phyloP scores from a whole-genome alignment of 2,329 filamentous ascomycete genomes.

The Alternaria dauci region DNA sequence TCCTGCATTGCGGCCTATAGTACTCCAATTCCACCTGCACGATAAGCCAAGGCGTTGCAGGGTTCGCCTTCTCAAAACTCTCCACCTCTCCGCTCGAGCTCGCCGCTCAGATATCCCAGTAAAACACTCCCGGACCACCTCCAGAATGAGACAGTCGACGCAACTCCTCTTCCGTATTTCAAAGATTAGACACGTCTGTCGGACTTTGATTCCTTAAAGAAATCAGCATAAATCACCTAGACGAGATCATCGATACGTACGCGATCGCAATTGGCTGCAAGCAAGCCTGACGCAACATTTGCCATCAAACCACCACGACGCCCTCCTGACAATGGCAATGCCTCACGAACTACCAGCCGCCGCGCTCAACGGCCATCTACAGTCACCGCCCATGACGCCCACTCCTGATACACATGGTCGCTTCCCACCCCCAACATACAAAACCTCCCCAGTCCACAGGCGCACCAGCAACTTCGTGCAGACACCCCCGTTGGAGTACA shows the following conservation, averaged over 20 bases:
- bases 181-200: conserved; percentile 42
- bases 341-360: conserved; percentile 41
- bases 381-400: conserved; percentile 51
- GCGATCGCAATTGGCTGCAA: conserved; percentile 39
- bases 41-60: conserved; percentile 52
- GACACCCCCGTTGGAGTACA: conserved; percentile 50
- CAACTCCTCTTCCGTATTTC: conserved; percentile 45
- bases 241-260: conserved; percentile 40
- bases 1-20: conserved; percentile 53
- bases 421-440: conserved; percentile 41
- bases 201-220: conserved; percentile 47
- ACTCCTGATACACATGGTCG: conserved; percentile 37
- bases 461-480: conserved; percentile 44
- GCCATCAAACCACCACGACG: conserved; percentile 36
- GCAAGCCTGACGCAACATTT: conserved; percentile 42
- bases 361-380: conserved; percentile 43
- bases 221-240: conserved; percentile 21
- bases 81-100: conserved; percentile 45
- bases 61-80: conserved; percentile 50
- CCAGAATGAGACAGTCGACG: conserved; percentile 54
- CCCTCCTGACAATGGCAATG: conserved; percentile 42
- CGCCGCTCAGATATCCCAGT: conserved; percentile 44
- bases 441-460: conserved; percentile 47
- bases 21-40: conserved; percentile 42
- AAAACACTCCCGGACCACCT: conserved; percentile 42